Evolutionary conservation across 2,329 filamentous ascomycete genomes (phyloP).

Genomic region (Fusarium subtropicale): DNA sequence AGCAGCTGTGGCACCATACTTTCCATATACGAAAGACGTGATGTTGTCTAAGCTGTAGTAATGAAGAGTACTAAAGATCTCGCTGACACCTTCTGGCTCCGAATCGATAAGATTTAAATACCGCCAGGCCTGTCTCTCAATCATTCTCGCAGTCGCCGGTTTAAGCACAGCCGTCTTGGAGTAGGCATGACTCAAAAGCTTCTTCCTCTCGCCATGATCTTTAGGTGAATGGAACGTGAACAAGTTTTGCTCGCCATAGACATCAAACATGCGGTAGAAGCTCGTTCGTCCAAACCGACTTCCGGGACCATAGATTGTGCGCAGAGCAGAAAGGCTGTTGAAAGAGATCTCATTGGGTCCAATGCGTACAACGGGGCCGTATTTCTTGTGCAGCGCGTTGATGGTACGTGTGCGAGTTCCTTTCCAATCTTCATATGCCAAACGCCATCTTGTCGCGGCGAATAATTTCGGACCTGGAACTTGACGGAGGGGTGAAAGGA

Average conservation of each 20-base stretch:
- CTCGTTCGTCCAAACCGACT: slow-evolving; percentile 60
- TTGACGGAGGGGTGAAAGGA: slow-evolving; percentile 12
- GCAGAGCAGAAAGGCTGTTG: slow-evolving; percentile 57
- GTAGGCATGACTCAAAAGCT: slow-evolving; percentile 63
- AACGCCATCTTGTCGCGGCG: slow-evolving; percentile 58
- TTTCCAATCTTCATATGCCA: slow-evolving; percentile 58
- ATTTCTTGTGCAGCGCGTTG: slow-evolving; percentile 56
- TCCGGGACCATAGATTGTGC: slow-evolving; percentile 66
- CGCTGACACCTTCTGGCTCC: slow-evolving; percentile 24
- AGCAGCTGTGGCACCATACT: slow-evolving; percentile 30
- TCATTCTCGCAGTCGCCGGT: slow-evolving; percentile 14
- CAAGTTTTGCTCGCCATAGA: slow-evolving; percentile 62
- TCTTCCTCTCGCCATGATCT: slow-evolving; percentile 63
- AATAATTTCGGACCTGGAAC: slow-evolving; percentile 55
- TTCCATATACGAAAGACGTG: slow-evolving; percentile 30
- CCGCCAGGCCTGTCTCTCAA: slow-evolving; percentile 34
- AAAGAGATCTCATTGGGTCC: slow-evolving; percentile 60
- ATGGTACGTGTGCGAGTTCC: slow-evolving; percentile 58
- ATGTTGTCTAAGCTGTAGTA: slow-evolving; percentile 39
- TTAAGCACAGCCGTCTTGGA: slow-evolving; percentile 59
- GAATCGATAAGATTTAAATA: slow-evolving; percentile 27
- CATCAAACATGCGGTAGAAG: slow-evolving; percentile 69
- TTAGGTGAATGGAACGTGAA: slow-evolving; percentile 61
- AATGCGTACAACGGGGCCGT: slow-evolving; percentile 61
- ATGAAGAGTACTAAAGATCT: slow-evolving; percentile 35